These are phyloP conservation scores for Amylocystis lapponica DNA, from an alignment of 768 basidiomycete genomes.

Conservation along the genomic window DNA sequence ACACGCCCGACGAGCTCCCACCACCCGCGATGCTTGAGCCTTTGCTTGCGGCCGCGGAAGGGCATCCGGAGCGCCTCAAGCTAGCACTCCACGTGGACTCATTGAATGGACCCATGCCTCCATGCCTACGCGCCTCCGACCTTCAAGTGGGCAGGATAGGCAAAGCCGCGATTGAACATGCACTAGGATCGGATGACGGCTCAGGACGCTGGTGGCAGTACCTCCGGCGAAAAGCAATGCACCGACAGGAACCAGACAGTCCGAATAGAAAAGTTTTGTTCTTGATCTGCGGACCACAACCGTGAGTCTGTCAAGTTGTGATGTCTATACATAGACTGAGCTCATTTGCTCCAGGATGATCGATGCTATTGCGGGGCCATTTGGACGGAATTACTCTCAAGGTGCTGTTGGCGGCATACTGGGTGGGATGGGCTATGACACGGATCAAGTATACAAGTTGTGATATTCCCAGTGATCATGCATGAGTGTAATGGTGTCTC, in stretches of 20 bases:
- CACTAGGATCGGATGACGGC: slow-evolving; percentile 26
- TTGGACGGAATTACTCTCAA: slow-evolving; percentile 71
- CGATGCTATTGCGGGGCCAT: slow-evolving; percentile 66
- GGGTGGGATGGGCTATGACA: slow-evolving; percentile 54
- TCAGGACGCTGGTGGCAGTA: slow-evolving; percentile 27
- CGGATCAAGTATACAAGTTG: slow-evolving; percentile 66
- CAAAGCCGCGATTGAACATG: slow-evolving; percentile 40
- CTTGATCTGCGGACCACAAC: slow-evolving; percentile 81
- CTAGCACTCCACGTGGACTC: slow-evolving; percentile 62
- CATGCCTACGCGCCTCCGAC: slow-evolving; percentile 14
- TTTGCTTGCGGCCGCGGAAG: slow-evolving; percentile 40
- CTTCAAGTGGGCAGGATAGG: slow-evolving; percentile 51
- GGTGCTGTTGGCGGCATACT: slow-evolving; percentile 64
- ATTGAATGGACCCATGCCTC: slow-evolving; percentile 11
- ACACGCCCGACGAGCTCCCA: slow-evolving; percentile 56
- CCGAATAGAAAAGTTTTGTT: slow-evolving; percentile 53
- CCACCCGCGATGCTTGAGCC: slow-evolving; percentile 56
- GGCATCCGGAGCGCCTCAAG: slow-evolving; percentile 50
- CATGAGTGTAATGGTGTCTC: too few relatives aligned
- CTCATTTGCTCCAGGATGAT: slow-evolving; percentile 54
- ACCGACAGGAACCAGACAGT: too few relatives aligned
- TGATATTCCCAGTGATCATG: slow-evolving; percentile 18
- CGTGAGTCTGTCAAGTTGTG: slow-evolving; percentile 44
- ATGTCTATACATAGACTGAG: slow-evolving; percentile 5
- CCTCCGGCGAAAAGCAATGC: slow-evolving; percentile 12